Percentiles rank a stretch among this genome's conserved stretches.
Conservation (phyloP, 768 basidiomycete species). For the Rubroboletus pulcherrimus region DNA sequence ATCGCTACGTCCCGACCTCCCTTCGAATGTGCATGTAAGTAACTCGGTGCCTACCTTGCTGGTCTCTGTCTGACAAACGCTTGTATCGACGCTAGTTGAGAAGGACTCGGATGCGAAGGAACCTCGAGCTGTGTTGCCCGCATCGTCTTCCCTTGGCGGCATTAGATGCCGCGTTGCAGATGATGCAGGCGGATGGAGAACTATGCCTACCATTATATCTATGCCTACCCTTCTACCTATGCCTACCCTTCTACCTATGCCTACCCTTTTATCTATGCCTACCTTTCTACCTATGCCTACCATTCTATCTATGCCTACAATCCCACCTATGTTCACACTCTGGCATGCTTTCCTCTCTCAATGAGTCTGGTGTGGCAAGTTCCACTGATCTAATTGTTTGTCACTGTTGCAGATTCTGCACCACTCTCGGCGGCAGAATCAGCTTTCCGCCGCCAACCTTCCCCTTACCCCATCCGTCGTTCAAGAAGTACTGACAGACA, state of each 20-base stretch:
- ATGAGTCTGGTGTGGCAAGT: too few species aligned
- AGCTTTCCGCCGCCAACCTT: too few species aligned
- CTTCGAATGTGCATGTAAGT: constrained; percentile 1
- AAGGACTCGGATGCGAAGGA: not conserved
- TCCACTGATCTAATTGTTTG: too few species aligned
- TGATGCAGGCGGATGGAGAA: too few species aligned
- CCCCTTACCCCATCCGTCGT: too few species aligned
- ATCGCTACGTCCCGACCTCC: not conserved
- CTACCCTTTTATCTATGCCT: not conserved
- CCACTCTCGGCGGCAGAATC: too few species aligned
- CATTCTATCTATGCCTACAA: not conserved
- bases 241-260: too few species aligned
- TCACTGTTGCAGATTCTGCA: too few species aligned
- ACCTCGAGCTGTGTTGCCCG: not conserved
- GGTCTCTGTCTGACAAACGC: not conserved
- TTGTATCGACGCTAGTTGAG: not conserved
- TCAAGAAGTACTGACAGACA: too few species aligned
- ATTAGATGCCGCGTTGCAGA: too few species aligned
- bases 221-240: not conserved
- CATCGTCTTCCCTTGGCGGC: too few species aligned
- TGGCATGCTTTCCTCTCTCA: too few species aligned
- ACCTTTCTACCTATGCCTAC: not conserved
- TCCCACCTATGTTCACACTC: not conserved
- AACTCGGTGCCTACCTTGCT: not conserved
- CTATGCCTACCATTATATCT: not conserved